A percentile compares a stretch with the other conserved stretches of the same genome.
Evolutionary conservation across 345 rosid species (phyloP).

Genomic region (Citrus maxima): DNA sequence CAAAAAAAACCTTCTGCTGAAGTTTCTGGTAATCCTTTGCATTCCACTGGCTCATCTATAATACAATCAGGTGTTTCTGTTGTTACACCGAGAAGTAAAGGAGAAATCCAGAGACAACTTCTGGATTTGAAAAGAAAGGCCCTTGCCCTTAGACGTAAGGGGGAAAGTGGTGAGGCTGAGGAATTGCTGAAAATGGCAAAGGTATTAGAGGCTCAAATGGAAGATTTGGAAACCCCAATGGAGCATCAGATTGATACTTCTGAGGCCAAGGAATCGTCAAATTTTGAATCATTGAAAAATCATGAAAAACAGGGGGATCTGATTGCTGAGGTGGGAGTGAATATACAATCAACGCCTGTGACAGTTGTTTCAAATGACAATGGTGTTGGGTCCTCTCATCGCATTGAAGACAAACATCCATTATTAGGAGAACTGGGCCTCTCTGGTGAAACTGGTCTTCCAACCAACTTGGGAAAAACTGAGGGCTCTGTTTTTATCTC

Average conservation of each 20-base stretch:
- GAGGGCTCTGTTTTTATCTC: slow-evolving; percentile 18
- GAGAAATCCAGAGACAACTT: slow-evolving; percentile 58
- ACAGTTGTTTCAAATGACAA: slow-evolving; percentile 18
- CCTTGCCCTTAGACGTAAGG: slow-evolving; percentile 51
- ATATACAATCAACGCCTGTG: slow-evolving; percentile 7
- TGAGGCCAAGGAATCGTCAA: slow-evolving; percentile 14
- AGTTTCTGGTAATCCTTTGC: slow-evolving; percentile 23
- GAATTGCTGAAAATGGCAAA: slow-evolving; percentile 42
- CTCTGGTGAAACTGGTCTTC: slow-evolving; percentile 25
- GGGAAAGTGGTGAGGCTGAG: slow-evolving; percentile 54
- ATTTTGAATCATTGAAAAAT: slow-evolving; percentile 12
- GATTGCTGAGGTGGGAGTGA: slow-evolving; percentile 9
- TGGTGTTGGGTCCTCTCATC: slow-evolving; percentile 26
- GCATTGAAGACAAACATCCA: slow-evolving; percentile 18
- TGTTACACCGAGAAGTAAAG: slow-evolving; percentile 36
- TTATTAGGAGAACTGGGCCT: slow-evolving; percentile 28
- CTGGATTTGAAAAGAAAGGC: slow-evolving; percentile 58
- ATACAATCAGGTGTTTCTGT: slow-evolving; percentile 5
- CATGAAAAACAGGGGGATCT: slow-evolving; percentile 16
- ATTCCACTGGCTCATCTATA: slow-evolving; percentile 16
- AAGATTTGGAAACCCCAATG: slow-evolving; percentile 40
- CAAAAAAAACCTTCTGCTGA: slow-evolving; percentile 22
- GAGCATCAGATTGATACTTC: slow-evolving; percentile 24
- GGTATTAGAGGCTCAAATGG: slow-evolving; percentile 50
- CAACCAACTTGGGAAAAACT: slow-evolving; percentile 8